Conservation (phyloP, 148 eudicot species). For the Tetragonia tetragonoides region DNA sequence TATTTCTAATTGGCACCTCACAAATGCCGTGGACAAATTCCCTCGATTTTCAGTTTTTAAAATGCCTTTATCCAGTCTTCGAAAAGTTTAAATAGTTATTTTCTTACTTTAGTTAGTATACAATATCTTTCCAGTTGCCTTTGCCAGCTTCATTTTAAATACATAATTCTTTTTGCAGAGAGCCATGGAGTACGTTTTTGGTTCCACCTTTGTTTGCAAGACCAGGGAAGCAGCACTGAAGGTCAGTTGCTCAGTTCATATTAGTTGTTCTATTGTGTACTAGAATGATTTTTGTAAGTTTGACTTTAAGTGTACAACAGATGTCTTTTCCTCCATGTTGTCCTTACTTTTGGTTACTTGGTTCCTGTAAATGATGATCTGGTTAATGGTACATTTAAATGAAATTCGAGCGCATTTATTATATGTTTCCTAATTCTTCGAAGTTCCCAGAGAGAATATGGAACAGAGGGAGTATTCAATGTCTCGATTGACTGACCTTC, state of each 20-base stretch:
- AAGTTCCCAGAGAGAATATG: too few species aligned
- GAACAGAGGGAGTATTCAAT: not conserved
- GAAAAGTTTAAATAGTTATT: not conserved
- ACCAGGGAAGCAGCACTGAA: slow-evolving; percentile 80
- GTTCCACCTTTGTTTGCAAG: slow-evolving; percentile 95
- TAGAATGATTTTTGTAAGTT: not conserved
- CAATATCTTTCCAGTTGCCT: slow-evolving; percentile 3
- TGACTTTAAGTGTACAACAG: not conserved
- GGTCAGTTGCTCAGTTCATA: slow-evolving; percentile 66
- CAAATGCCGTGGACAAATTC: not conserved
- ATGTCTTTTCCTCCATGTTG: not conserved
- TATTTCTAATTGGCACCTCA: not conserved
- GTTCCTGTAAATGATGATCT: too few species aligned
- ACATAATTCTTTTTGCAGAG: slow-evolving; percentile 46
- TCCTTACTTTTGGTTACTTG: too few species aligned
- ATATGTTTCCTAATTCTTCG: too few species aligned
- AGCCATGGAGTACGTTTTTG: slow-evolving; percentile 98
- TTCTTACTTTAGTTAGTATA: not conserved
- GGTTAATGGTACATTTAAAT: too few species aligned
- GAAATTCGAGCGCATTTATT: too few species aligned
- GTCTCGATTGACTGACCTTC: not conserved
- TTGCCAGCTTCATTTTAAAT: slow-evolving; percentile 3
- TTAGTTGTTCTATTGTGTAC: not conserved
- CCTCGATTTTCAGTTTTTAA: not conserved
- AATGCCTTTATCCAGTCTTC: not conserved